A percentile compares a stretch with the other conserved stretches of the same genome.
Conservation (phyloP, 169 alveolate species). For the Neospora caninum region DNA sequence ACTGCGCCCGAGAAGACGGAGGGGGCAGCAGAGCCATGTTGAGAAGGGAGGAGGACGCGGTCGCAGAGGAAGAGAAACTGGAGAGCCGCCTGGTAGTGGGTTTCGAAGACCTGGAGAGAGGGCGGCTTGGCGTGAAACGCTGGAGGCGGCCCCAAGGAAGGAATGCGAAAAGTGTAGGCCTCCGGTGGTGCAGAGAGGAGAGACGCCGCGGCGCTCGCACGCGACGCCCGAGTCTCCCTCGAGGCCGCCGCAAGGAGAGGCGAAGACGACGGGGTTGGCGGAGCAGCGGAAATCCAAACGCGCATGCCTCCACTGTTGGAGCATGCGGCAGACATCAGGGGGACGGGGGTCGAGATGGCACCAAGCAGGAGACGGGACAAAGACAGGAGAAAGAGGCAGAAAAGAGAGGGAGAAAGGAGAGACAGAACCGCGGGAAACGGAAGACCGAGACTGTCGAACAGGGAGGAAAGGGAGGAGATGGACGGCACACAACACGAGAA, state of each 20-base stretch:
- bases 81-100: neutral
- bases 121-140: neutral
- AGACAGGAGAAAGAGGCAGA: neutral
- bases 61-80: conserved; percentile 40
- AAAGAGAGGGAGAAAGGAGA: neutral
- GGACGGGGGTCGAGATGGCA: neutral
- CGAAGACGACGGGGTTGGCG: neutral
- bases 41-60: neutral
- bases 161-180: neutral
- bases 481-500: too few relatives aligned
- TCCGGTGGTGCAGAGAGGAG: neutral
- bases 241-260: neutral
- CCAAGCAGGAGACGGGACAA: neutral
- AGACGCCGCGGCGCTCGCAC: neutral
- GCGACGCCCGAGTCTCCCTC: too few relatives aligned
- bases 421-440: neutral
- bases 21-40: neutral
- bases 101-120: neutral
- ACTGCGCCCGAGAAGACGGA: neutral
- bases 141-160: neutral
- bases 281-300: neutral
- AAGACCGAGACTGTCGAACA: too few relatives aligned
- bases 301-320: neutral
- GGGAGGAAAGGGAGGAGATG: too few relatives aligned
- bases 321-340: neutral